phyloP scores from a whole-genome alignment of 1,284 basidiomycete genomes.

The Malassezia dermatis region DNA sequence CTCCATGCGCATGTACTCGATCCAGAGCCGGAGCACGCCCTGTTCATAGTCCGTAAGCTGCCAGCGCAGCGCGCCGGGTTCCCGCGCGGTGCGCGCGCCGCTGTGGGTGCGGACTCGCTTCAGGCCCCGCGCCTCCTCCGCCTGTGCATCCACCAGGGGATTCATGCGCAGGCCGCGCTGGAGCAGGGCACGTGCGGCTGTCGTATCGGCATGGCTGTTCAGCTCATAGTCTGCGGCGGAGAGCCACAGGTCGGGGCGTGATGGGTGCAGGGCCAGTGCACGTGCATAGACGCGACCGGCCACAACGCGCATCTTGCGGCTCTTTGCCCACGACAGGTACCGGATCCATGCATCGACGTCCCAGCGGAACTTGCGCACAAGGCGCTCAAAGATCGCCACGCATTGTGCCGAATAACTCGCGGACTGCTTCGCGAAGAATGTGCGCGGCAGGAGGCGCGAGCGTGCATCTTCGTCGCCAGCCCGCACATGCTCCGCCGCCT shows the following conservation, averaged over 20 bases:
- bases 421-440: conserved; percentile 28
- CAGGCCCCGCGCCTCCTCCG: not conserved
- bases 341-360: conserved; percentile 79
- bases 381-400: conserved; percentile 81
- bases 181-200: conserved; percentile 70
- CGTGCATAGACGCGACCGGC: conserved; percentile 57
- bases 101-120: conserved; percentile 7
- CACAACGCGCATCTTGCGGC: conserved; percentile 66
- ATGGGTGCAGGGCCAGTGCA: conserved; percentile 76
- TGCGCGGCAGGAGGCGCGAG: conserved; percentile 20
- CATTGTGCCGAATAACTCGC: conserved; percentile 56
- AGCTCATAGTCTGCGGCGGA: conserved; percentile 77
- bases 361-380: conserved; percentile 73
- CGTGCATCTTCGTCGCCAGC: conserved; percentile 6
- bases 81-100: conserved; percentile 3
- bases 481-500: not conserved
- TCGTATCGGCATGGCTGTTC: conserved; percentile 59
- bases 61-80: conserved; percentile 8
- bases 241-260: conserved; percentile 68
- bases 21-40: conserved; percentile 36
- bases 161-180: conserved; percentile 66
- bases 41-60: conserved; percentile 19
- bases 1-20: conserved; percentile 69
- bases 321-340: conserved; percentile 73
- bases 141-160: conserved; percentile 14